Base-by-base conservation (phyloP, 371 early-diverging fungal species). In the Syncephalastrum monosporum region DNA sequence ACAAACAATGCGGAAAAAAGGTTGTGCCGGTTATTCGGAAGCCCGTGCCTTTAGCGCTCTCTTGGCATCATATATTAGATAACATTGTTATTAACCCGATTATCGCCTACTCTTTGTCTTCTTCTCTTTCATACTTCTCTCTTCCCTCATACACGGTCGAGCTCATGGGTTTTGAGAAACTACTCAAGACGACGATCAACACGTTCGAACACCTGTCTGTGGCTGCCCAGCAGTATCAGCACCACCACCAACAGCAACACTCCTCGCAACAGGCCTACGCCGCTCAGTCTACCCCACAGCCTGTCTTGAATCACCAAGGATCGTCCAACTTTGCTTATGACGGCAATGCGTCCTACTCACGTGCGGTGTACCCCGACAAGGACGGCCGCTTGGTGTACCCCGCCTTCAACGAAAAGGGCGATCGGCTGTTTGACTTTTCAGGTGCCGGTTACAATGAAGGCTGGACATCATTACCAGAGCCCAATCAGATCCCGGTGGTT, bases 361-460 rank as follows among this genome's bases (percentile, higher is more conserved):
- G 51, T 5, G 5, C 59, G 13, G 59, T 63, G 13, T 63, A 58
- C 21, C 59, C 59, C 17, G 53, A 50, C 17, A 24, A 19, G 47
- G 43, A 63, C 56, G 51, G 63, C 57, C 41, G 54, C 5, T 59
- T 81, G 8, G 68, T 66, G 0, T 77, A 77, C 24, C 57, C 67
- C 2, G 68, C 77, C 12, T 81, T 77, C 53, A 77, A 75, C 44
- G 63, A 60, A 19, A 53, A 68, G 12, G 74, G 75, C 8, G 81
- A 81, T 47, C 70, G 69, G 23, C 57, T 81, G 5, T 57, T 75
- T 50, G 77, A 81, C 47, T 81, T 81, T 53, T 77, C 76, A 15
- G 68, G 68, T 57, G 81, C 68, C 5, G 77, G 77, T 0, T 81
- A 74, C 67, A 71, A 72, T 51, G 75, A 75, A 54, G 81, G 81